phyloP scores from a whole-genome alignment of 352 stramenopile genomes.

The Aphanomyces stellatus region DNA sequence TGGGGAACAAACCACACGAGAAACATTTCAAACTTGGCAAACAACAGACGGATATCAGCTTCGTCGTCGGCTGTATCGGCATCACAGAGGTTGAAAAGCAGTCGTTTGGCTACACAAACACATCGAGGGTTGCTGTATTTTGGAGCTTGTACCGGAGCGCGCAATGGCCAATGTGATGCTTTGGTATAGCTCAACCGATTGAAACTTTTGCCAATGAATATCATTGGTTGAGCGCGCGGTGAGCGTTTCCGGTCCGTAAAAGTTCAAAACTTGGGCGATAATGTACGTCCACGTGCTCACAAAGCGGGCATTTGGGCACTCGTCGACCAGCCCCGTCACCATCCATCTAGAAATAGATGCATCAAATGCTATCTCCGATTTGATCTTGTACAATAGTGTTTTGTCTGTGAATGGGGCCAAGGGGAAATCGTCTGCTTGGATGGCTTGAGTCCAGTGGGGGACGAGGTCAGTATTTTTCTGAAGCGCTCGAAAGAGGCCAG shows the following conservation, averaged over 20 bases:
- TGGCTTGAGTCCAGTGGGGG: not conserved
- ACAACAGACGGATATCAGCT: not conserved
- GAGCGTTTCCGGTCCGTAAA: not conserved
- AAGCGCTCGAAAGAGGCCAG: not conserved
- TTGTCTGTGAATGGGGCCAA: not conserved
- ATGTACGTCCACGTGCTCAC: not conserved
- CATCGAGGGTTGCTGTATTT: not conserved
- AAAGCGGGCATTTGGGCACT: not conserved
- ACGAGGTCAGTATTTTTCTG: not conserved
- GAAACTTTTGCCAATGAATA: not conserved
- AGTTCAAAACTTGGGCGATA: not conserved
- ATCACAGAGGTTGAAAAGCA: conserved; percentile 11
- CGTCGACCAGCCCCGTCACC: not conserved
- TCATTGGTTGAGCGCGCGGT: too few species aligned
- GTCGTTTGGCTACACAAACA: not conserved
- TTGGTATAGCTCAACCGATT: not conserved
- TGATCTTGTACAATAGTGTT: not conserved
- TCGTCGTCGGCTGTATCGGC: not conserved
- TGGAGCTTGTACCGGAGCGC: not conserved
- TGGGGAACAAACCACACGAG: not conserved
- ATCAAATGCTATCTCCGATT: not conserved
- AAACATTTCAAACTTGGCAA: conserved; percentile 13
- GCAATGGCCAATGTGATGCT: not conserved
- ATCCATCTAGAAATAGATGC: not conserved
- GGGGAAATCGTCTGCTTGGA: not conserved